phyloP scores from a whole-genome alignment of 2,329 filamentous ascomycete species.

The Cladosporium sp. region DNA sequence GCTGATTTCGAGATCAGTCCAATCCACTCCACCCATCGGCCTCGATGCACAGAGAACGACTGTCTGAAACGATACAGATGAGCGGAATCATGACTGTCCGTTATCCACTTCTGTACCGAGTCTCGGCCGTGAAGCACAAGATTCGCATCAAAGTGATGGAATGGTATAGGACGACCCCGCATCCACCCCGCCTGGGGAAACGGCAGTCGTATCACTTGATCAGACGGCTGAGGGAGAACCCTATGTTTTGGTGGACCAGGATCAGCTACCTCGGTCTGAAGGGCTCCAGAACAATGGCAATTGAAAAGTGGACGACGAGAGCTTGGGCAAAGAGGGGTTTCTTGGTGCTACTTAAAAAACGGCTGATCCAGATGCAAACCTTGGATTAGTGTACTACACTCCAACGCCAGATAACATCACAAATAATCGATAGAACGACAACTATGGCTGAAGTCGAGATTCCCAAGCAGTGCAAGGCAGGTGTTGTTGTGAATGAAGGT shows the following conservation, averaged over 20 bases:
- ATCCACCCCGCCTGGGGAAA: not conserved
- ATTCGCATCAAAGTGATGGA: not conserved
- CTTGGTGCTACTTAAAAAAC: not conserved
- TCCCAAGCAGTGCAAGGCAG: constrained; percentile 48
- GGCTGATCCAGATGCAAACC: not conserved
- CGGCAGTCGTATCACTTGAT: not conserved
- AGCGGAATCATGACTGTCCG: too few species aligned
- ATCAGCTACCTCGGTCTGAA: constrained; percentile 2
- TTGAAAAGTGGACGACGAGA: not conserved
- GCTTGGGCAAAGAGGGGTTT: not conserved
- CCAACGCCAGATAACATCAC: not conserved
- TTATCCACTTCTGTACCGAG: not conserved
- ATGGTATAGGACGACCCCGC: not conserved
- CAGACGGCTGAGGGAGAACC: not conserved
- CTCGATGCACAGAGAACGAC: too few species aligned
- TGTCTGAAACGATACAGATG: too few species aligned
- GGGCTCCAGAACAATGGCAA: not conserved
- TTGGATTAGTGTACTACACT: not conserved
- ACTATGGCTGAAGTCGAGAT: constrained; percentile 32
- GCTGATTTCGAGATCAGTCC: too few species aligned
- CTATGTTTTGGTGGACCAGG: not conserved
- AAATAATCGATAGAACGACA: not conserved
- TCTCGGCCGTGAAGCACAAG: not conserved
- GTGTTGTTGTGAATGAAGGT: constrained; percentile 48
- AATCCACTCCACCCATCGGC: too few species aligned